Conservation (phyloP, 2,329 filamentous ascomycete species). For the Dactylonectria estremocensis region DNA sequence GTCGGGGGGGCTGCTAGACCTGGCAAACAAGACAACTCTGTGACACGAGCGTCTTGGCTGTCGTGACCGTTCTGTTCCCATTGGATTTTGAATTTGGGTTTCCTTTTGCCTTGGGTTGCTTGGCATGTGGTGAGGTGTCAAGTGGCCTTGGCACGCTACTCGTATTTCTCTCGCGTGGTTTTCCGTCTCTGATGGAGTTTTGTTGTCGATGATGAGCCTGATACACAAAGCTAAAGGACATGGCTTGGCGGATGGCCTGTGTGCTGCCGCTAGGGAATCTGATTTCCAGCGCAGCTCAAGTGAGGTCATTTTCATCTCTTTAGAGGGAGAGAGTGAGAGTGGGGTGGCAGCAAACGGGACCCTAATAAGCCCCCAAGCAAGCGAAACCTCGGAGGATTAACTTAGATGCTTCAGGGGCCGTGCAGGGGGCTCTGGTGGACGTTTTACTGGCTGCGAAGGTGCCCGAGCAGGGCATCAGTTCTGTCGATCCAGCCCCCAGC, state of each 20-base stretch:
- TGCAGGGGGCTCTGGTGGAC: not conserved
- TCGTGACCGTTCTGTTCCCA: not conserved
- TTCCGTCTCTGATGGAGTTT: not conserved
- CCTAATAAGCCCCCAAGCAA: not conserved
- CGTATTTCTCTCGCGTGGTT: not conserved
- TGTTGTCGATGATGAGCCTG: not conserved
- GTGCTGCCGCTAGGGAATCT: constrained; percentile 1
- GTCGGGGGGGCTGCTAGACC: not conserved
- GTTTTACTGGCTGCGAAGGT: not conserved
- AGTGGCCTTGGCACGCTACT: not conserved
- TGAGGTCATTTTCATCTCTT: constrained; percentile 7
- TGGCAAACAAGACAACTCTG: not conserved
- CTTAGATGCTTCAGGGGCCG: not conserved
- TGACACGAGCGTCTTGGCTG: not conserved
- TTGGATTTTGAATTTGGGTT: no score
- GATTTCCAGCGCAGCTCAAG: not conserved
- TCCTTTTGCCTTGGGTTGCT: not conserved
- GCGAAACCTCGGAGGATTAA: not conserved
- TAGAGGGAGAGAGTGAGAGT: not conserved
- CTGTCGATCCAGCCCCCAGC: not conserved
- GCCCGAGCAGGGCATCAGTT: not conserved
- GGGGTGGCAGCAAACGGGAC: not conserved
- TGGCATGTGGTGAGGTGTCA: not conserved
- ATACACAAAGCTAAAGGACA: not conserved
- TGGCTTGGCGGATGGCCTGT: not conserved